Percentiles rank a stretch among this genome's conserved stretches.
These are phyloP conservation scores for Podosphaera fusca DNA, from an alignment of 2,329 filamentous ascomycete genomes.

Conservation along the genomic window DNA sequence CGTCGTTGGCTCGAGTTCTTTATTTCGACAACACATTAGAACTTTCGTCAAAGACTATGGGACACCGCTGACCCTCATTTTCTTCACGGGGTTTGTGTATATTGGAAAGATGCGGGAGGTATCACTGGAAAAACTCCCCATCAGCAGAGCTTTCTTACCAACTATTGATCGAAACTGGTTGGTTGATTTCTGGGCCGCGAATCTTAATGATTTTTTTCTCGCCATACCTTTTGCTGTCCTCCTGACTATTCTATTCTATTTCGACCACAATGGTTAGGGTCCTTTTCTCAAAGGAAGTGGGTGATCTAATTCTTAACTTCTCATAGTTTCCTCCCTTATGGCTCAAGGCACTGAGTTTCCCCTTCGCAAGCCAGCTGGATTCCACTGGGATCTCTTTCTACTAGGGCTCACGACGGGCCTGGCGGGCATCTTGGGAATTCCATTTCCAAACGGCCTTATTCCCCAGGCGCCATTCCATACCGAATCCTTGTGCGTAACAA, in stretches of 20 bases:
- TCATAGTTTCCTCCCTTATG: conserved; percentile 52
- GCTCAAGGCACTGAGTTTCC: conserved; percentile 68
- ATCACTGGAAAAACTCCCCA: conserved; percentile 48
- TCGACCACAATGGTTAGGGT: conserved; percentile 55
- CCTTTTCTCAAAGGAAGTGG: background rate
- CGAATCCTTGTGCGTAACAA: conserved; percentile 50
- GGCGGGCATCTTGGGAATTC: conserved; percentile 52
- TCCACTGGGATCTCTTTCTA: conserved; percentile 70
- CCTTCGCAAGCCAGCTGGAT: conserved; percentile 57
- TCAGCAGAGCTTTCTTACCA: conserved; percentile 54
- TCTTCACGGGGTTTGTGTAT: conserved; percentile 78
- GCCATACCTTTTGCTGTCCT: conserved; percentile 72
- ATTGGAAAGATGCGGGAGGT: conserved; percentile 61
- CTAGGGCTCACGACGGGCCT: conserved; percentile 57
- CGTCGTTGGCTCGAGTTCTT: conserved; percentile 41
- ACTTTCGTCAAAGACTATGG: conserved; percentile 81
- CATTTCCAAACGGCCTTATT: conserved; percentile 65
- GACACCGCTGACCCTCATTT: conserved; percentile 59
- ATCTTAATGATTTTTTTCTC: conserved; percentile 50
- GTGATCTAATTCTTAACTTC: background rate
- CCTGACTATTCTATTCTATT: conserved; percentile 69
- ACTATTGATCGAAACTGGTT: conserved; percentile 55
- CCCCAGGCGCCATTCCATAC: conserved; percentile 71
- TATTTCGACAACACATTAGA: conserved; percentile 53
- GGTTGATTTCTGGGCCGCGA: conserved; percentile 60